These are phyloP conservation scores for Brassica incana DNA, from an alignment of 345 rosid genomes.

Conservation along the genomic window DNA sequence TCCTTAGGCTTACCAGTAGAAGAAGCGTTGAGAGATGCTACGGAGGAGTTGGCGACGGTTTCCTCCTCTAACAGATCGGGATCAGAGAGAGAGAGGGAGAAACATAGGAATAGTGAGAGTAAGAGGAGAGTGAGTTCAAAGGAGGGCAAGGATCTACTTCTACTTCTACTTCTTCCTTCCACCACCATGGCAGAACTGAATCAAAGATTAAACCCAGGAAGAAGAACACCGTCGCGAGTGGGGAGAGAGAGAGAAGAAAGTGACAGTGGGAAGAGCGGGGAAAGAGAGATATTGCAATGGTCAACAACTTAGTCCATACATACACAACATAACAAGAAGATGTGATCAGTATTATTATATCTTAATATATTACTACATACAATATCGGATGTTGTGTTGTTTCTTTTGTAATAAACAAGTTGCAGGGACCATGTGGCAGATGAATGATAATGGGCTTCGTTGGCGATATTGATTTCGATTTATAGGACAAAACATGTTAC, in stretches of 20 bases:
- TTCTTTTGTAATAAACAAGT: not conserved
- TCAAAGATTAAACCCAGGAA: constrained; percentile 24
- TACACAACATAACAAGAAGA: not conserved
- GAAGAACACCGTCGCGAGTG: not conserved
- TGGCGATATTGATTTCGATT: not conserved
- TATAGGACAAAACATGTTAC: not conserved
- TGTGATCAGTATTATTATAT: not conserved
- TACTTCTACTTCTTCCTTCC: constrained; percentile 4
- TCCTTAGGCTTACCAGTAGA: constrained; percentile 46
- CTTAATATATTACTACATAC: too few relatives aligned
- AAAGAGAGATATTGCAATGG: constrained; percentile 1
- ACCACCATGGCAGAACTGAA: constrained; percentile 41
- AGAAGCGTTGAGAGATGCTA: constrained; percentile 31
- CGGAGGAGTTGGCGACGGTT: constrained; percentile 27
- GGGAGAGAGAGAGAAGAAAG: not conserved
- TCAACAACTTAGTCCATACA: constrained; percentile 31
- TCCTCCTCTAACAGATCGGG: constrained; percentile 31
- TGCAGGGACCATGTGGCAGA: not conserved
- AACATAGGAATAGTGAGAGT: constrained; percentile 23
- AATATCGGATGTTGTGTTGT: not conserved
- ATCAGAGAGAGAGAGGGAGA: constrained; percentile 22
- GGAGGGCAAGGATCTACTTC: constrained; percentile 17
- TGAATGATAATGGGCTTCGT: not conserved
- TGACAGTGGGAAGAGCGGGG: constrained; percentile 1
- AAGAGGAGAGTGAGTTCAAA: constrained; percentile 18